phyloP scores from a whole-genome alignment of 768 basidiomycete species.

The Lentinula sp. region DNA sequence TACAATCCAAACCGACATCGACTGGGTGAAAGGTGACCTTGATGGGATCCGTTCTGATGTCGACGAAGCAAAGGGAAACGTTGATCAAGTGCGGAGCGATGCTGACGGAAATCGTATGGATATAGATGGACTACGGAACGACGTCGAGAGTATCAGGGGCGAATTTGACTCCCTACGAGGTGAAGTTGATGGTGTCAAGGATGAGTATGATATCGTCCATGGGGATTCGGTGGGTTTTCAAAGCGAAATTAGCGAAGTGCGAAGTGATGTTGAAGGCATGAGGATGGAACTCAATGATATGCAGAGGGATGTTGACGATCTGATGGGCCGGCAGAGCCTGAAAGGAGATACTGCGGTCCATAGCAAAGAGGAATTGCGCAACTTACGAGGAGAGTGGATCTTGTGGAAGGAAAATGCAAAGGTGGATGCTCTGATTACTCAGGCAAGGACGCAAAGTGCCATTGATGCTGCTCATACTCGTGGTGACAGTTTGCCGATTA shows the following conservation, averaged over 20 bases:
- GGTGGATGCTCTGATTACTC: background rate
- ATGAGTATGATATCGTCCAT: background rate
- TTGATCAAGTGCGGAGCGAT: background rate
- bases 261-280: background rate
- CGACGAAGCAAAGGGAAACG: background rate
- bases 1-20: background rate
- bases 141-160: background rate
- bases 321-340: background rate
- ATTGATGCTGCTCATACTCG: background rate
- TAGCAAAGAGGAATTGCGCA: background rate
- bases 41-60: background rate
- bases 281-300: background rate
- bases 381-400: background rate
- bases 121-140: background rate
- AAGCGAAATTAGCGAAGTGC: background rate
- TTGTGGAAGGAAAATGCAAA: background rate
- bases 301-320: background rate
- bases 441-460: background rate
- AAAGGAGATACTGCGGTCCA: background rate
- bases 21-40: background rate
- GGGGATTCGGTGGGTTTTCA: background rate
- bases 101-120: background rate
- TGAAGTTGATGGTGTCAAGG: background rate
- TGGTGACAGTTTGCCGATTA: no score
- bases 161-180: background rate